phyloP scores from a whole-genome alignment of 148 eudicot species.

The Vaccinium vitisidaea region DNA sequence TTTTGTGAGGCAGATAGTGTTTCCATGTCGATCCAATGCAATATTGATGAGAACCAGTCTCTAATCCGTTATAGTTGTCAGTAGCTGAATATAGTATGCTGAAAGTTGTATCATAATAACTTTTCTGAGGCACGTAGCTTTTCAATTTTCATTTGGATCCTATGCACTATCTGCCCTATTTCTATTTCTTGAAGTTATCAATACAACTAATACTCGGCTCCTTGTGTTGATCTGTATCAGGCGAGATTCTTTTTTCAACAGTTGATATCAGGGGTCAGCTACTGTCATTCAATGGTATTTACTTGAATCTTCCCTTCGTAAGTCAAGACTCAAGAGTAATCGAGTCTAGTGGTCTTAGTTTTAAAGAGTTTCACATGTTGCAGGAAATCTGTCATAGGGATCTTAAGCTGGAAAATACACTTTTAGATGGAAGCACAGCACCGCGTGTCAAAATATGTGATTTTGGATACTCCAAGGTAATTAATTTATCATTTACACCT shows the following conservation, averaged over 20 bases:
- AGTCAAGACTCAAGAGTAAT: neutral
- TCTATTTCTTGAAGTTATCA: neutral
- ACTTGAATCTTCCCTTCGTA: neutral
- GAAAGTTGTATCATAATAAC: neutral
- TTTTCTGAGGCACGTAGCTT: neutral
- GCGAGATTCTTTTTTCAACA: constrained; percentile 67
- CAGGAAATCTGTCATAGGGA: constrained; percentile 71
- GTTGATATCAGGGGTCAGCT: constrained; percentile 65
- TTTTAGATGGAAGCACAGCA: constrained; percentile 61
- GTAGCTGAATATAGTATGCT: neutral
- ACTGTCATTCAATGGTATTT: constrained; percentile 59
- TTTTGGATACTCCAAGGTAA: constrained; percentile 75
- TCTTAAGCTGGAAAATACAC: constrained; percentile 69
- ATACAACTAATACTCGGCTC: neutral
- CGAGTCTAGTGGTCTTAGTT: constrained; percentile 1
- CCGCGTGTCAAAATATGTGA: constrained; percentile 73
- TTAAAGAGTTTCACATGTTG: constrained; percentile 11
- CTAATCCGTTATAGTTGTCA: neutral
- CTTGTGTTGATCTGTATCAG: constrained; percentile 21
- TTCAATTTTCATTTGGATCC: neutral
- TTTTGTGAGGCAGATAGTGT: neutral
- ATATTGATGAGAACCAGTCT: neutral
- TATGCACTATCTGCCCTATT: neutral
- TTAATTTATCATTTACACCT: neutral
- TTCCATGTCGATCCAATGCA: neutral